These are phyloP conservation scores for Capsella rubella DNA, from an alignment of 441 rosid species.

Conservation along the genomic window DNA sequence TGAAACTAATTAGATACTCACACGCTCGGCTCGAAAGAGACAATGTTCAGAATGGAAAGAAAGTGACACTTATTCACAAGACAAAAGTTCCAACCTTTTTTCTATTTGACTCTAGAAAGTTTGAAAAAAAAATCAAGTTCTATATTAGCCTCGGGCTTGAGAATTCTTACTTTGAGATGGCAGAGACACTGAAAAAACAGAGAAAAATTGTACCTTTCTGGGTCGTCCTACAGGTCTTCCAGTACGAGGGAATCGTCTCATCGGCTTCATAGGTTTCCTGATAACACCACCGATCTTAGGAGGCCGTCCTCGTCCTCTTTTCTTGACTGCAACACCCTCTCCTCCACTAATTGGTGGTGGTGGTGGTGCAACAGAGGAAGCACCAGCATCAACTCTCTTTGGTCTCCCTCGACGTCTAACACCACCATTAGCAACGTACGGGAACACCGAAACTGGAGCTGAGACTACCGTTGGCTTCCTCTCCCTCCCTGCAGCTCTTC, in stretches of 20 bases:
- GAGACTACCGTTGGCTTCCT: slow-evolving; percentile 56
- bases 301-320: slow-evolving; percentile 72
- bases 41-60: slow-evolving; percentile 38
- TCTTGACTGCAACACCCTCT: slow-evolving; percentile 41
- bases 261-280: slow-evolving; percentile 43
- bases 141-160: not conserved
- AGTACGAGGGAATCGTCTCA: slow-evolving; percentile 40
- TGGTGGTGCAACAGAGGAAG: slow-evolving; percentile 25
- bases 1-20: slow-evolving; percentile 31
- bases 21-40: slow-evolving; percentile 33
- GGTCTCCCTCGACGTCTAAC: slow-evolving; percentile 71
- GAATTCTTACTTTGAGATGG: not conserved
- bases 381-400: slow-evolving; percentile 44
- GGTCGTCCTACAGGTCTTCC: slow-evolving; percentile 79
- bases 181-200: slow-evolving; percentile 1
- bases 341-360: slow-evolving; percentile 29
- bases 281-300: slow-evolving; percentile 53
- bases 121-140: slow-evolving; percentile 9
- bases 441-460: slow-evolving; percentile 49
- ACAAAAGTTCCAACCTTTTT: slow-evolving; percentile 30
- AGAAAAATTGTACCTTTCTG: slow-evolving; percentile 58
- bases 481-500: slow-evolving; percentile 57
- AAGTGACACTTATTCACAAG: slow-evolving; percentile 42
- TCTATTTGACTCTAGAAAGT: slow-evolving; percentile 20
- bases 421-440: slow-evolving; percentile 52